A percentile compares a stretch with the other conserved stretches of the same genome.
Evolutionary conservation across 2,329 filamentous ascomycete genomes (phyloP).

Genomic region (Aspergillus ustus): DNA sequence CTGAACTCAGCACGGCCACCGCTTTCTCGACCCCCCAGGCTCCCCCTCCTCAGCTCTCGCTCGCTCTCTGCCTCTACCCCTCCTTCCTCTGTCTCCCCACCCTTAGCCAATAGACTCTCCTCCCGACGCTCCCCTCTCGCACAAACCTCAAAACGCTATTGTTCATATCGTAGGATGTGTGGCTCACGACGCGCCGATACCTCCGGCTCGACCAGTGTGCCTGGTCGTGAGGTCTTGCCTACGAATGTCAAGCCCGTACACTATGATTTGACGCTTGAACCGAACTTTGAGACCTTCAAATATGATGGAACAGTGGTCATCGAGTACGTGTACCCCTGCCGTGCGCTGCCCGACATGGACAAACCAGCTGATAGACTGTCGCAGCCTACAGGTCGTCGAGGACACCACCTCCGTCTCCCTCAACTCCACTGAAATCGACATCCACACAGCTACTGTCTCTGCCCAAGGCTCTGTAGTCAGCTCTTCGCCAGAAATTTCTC

Average conservation of each 20-base stretch:
- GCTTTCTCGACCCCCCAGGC: conserved; percentile 36
- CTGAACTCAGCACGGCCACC: conserved; percentile 40
- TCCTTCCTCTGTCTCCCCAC: conserved; percentile 25
- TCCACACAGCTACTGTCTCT: conserved; percentile 73
- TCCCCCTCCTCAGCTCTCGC: conserved; percentile 29
- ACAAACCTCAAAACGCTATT: conserved; percentile 58
- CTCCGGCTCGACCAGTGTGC: conserved; percentile 62
- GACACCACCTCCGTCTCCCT: conserved; percentile 84
- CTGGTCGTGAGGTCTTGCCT: conserved; percentile 82
- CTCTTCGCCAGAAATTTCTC: conserved; percentile 69
- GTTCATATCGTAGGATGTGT: conserved; percentile 78
- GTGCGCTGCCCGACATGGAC: not conserved
- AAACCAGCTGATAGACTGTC: conserved; percentile 12
- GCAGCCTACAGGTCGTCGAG: conserved; percentile 76
- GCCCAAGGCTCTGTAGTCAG: conserved; percentile 59
- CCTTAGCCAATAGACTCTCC: conserved; percentile 27
- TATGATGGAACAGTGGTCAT: conserved; percentile 85
- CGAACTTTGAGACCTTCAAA: conserved; percentile 83
- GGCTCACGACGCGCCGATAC: conserved; percentile 65
- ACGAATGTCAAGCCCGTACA: conserved; percentile 90
- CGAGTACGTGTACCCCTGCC: conserved; percentile 58
- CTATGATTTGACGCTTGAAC: conserved; percentile 90
- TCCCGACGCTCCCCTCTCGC: conserved; percentile 33
- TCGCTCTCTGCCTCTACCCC: conserved; percentile 28
- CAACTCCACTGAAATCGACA: conserved; percentile 84